Base-by-base conservation (phyloP, 2,329 filamentous ascomycete species). In the Trichophyton rubrum region DNA sequence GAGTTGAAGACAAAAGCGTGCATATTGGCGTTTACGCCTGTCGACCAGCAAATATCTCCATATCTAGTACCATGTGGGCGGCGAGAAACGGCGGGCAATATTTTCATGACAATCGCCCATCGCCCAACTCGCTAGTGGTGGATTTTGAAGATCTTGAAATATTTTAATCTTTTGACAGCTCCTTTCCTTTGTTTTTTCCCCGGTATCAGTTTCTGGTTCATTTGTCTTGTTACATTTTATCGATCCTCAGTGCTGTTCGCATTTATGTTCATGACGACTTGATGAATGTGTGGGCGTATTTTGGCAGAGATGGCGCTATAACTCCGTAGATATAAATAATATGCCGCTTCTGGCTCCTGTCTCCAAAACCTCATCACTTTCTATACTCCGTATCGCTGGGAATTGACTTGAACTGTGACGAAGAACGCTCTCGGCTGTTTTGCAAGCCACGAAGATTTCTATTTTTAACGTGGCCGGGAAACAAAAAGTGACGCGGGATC, bases 1-100 rank as follows among this genome's bases (percentile, higher is more conserved):
- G 79, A 6, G 78, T 82, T 11, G 80, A 83, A 64, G 79, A 82
- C 64, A 84, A 84, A 67, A 79, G 75, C 27, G 75, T 83, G 22
- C 75, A 80, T 65, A 80, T 84, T 24, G 81, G 81, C 2, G 81
- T 82, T 43, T 84, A 84, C 72, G 81, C 80, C 27, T 79, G 77
- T 67, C 74, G 81, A 30, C 81, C 81, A 59, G 78, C 78, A 51
- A 80, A 77, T 66, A 72, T 81, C 62, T 67, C 68, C 47, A 69
- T 71, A 59, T 70, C 69, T 8, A 68, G 67, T 13, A 74, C 73
- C 20, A 69, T 75, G 68, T 75, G 70, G 70, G 72, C 70, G 63
- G 68, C 68, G 58, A 71, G 72, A 68, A 69, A 75, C 63, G 72
- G 71, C 63, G 64, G 66, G 56, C 62, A 60, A n/a, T 64, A 67